Percentiles rank a stretch among this genome's conserved stretches.
Conservation (phyloP, 495 filamentous ascomycete genomes). For the Opeltia flavorubescens region DNA sequence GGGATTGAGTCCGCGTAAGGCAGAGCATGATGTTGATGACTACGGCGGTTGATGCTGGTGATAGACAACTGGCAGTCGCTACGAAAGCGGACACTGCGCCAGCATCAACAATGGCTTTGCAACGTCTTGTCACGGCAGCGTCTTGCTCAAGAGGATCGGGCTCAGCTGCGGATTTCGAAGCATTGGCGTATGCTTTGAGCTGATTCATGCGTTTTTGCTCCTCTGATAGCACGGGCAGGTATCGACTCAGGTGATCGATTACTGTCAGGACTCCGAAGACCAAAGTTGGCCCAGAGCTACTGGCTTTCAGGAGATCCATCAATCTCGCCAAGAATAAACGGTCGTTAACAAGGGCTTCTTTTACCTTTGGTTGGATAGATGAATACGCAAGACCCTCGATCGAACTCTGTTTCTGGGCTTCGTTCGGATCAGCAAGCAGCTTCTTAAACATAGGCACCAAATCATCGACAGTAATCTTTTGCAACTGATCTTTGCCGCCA, state of each 20-base stretch:
- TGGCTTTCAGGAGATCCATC: conserved; percentile 45
- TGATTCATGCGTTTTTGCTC: conserved; percentile 84
- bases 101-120: conserved; percentile 59
- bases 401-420: conserved; percentile 45
- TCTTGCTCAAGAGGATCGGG: conserved; percentile 60
- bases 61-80: conserved; percentile 51
- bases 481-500: conserved; percentile 28
- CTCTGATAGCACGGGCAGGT: conserved; percentile 65
- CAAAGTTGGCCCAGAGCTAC: conserved; percentile 38
- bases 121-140: conserved; percentile 59
- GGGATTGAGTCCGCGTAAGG: conserved; percentile 52
- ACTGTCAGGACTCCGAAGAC: conserved; percentile 78
- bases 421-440: conserved; percentile 51
- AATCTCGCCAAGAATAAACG: conserved; percentile 49
- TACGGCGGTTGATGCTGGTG: conserved; percentile 46
- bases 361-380: conserved; percentile 67
- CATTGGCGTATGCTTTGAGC: conserved; percentile 85
- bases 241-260: conserved; percentile 66
- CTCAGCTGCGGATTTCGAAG: conserved; percentile 44
- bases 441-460: conserved; percentile 65
- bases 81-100: conserved; percentile 63
- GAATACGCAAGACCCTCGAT: conserved; percentile 91
- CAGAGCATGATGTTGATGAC: conserved; percentile 64
- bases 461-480: conserved; percentile 49
- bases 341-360: conserved; percentile 62